Evolutionary conservation across 1,139 yeast genomes (phyloP).

Genomic region (Lodderomyces elongisporus): DNA sequence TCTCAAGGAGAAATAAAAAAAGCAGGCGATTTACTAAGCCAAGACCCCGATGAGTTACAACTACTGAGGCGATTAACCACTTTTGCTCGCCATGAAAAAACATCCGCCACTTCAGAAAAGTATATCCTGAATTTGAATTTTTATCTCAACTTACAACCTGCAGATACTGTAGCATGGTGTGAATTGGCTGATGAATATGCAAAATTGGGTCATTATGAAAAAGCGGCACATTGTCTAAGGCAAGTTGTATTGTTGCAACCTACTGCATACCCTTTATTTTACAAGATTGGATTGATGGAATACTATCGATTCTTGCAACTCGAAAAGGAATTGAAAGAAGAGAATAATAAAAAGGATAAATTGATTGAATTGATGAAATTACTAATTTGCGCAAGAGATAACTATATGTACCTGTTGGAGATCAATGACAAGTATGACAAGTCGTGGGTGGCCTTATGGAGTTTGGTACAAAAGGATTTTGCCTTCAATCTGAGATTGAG

Average conservation of each 20-base stretch:
- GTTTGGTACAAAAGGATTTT: constrained; percentile 21
- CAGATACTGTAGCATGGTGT: constrained; percentile 73
- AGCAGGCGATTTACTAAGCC: constrained; percentile 35
- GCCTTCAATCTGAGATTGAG: constrained; percentile 19
- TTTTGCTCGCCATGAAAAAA: constrained; percentile 22
- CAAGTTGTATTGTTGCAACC: constrained; percentile 69
- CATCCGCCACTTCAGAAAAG: constrained; percentile 17
- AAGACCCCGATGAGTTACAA: constrained; percentile 31
- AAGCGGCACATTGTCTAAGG: constrained; percentile 61
- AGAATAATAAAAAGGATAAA: constrained; percentile 21
- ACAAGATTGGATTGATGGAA: constrained; percentile 45
- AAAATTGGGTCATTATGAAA: constrained; percentile 57
- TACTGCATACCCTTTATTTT: constrained; percentile 66
- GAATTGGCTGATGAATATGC: constrained; percentile 65
- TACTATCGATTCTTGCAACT: neutral
- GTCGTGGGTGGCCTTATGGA: constrained; percentile 72
- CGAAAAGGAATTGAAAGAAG: neutral
- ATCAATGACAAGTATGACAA: constrained; percentile 62
- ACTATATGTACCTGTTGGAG: constrained; percentile 68
- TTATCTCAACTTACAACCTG: constrained; percentile 55
- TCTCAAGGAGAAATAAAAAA: constrained; percentile 39
- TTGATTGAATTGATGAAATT: constrained; percentile 19
- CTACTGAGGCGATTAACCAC: constrained; percentile 35
- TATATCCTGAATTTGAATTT: constrained; percentile 48
- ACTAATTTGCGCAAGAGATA: constrained; percentile 41